A percentile compares a stretch with the other conserved stretches of the same genome.
Conservation (phyloP, 371 early-diverging fungal genomes). For the Caulochytrium protostelioides region DNA sequence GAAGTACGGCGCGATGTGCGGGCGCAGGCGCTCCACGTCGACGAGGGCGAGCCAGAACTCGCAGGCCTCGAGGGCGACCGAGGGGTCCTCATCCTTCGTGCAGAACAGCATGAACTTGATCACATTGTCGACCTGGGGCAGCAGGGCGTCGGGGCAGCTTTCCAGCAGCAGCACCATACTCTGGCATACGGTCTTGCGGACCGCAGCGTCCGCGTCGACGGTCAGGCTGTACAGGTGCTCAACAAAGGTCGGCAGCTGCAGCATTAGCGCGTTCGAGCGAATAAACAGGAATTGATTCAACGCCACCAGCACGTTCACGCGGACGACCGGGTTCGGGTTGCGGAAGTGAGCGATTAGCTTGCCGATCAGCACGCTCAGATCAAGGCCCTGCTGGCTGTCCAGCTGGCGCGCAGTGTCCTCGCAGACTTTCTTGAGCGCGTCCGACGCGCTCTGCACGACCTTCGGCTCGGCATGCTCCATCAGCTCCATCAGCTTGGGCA, state of each 20-base stretch:
- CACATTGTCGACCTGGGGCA: slow-evolving; percentile 60
- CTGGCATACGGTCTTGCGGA: slow-evolving; percentile 79
- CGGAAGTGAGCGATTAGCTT: slow-evolving; percentile 58
- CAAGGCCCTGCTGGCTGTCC: slow-evolving; percentile 42
- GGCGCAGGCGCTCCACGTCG: slow-evolving; percentile 60
- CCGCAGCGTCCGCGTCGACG: slow-evolving; percentile 48
- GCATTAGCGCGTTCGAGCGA: slow-evolving; percentile 45
- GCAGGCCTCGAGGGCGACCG: slow-evolving; percentile 80
- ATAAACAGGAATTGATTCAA: slow-evolving; percentile 56
- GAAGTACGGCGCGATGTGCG: slow-evolving; percentile 45
- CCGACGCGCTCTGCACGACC: slow-evolving; percentile 66
- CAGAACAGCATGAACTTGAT: slow-evolving; percentile 83
- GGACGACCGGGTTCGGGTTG: slow-evolving; percentile 43
- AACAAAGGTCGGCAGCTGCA: slow-evolving; percentile 47
- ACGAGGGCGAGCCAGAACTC: slow-evolving; percentile 93
- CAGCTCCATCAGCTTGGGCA: slow-evolving; percentile 48
- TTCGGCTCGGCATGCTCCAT: slow-evolving; percentile 40
- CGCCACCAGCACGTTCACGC: slow-evolving; percentile 51
- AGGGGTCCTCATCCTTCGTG: slow-evolving; percentile 50
- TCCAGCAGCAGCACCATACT: slow-evolving; percentile 72
- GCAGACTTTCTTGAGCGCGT: slow-evolving; percentile 71
- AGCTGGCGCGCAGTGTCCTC: slow-evolving; percentile 69
- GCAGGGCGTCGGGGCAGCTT: slow-evolving; percentile 47
- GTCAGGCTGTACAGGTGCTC: slow-evolving; percentile 56
- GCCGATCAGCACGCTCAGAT: slow-evolving; percentile 62